These are phyloP conservation scores for Collariella sp. DNA, from an alignment of 495 filamentous ascomycete species.

Conservation along the genomic window DNA sequence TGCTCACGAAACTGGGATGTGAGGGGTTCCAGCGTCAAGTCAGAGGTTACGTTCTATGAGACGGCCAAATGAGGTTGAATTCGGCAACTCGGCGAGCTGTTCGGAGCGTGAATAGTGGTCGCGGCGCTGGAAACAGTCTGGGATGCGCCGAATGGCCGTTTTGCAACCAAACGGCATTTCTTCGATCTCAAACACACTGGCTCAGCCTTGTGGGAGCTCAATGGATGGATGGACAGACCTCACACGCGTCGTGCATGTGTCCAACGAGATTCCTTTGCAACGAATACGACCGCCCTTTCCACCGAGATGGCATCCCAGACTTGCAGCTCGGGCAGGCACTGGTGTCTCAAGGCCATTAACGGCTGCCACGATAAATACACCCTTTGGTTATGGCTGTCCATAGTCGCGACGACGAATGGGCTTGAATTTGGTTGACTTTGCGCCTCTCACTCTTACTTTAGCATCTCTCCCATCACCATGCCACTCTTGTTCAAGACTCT, in stretches of 20 bases:
- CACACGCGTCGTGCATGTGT: background rate
- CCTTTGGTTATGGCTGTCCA: background rate
- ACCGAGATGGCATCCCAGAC: background rate
- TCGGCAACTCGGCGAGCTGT: too few relatives aligned
- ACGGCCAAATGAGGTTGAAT: too few relatives aligned
- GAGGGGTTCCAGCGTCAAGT: too few relatives aligned
- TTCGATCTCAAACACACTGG: too few relatives aligned
- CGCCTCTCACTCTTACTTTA: background rate
- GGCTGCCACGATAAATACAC: background rate
- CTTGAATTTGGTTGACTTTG: background rate
- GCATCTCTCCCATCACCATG: background rate
- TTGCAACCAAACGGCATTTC: too few relatives aligned
- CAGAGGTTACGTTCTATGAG: too few relatives aligned
- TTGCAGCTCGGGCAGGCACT: background rate
- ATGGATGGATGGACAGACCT: too few relatives aligned
- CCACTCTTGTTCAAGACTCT: background rate
- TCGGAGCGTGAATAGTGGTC: too few relatives aligned
- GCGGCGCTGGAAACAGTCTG: too few relatives aligned
- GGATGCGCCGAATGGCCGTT: too few relatives aligned
- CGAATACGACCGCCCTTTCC: background rate
- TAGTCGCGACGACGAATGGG: background rate
- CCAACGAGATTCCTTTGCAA: constrained; percentile 4
- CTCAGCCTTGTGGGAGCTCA: too few relatives aligned
- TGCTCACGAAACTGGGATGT: background rate
- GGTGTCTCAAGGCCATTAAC: background rate